Conservation (phyloP, 768 basidiomycete genomes). For the Xerocomellus amylosporus region DNA sequence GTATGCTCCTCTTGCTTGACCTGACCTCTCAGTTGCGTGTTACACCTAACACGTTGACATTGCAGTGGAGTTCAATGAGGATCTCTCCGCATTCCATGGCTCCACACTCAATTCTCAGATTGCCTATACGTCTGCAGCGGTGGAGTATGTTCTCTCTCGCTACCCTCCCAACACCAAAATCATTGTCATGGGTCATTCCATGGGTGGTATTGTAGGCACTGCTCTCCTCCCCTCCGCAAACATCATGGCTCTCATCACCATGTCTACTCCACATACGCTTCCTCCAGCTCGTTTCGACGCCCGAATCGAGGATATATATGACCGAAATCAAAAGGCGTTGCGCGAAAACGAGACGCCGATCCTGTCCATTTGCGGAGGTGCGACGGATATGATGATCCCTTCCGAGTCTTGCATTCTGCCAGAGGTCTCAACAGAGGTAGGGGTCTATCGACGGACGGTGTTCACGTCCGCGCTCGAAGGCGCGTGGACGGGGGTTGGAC, state of each 20-base stretch:
- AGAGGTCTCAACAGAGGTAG: neutral
- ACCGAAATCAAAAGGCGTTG: constrained; percentile 41
- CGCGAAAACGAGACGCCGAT: constrained; percentile 56
- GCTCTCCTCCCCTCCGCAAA: constrained; percentile 66
- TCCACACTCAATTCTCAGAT: constrained; percentile 83
- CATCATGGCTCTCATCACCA: constrained; percentile 84
- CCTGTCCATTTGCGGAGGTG: constrained; percentile 87
- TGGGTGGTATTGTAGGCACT: constrained; percentile 92
- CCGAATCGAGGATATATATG: constrained; percentile 74
- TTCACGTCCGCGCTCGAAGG: constrained; percentile 88
- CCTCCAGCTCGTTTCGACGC: constrained; percentile 88
- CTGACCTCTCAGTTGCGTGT: neutral
- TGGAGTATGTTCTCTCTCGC: constrained; percentile 73
- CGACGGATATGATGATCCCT: constrained; percentile 86
- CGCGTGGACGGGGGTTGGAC: constrained; percentile 94
- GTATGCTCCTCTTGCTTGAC: constrained; percentile 39
- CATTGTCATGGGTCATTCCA: constrained; percentile 88
- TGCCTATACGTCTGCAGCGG: constrained; percentile 64
- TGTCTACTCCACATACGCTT: constrained; percentile 89
- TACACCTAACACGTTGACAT: neutral
- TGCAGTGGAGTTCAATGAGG: constrained; percentile 91
- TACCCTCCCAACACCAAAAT: constrained; percentile 66
- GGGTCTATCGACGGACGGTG: constrained; percentile 55
- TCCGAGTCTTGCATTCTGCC: constrained; percentile 83
- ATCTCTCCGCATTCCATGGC: constrained; percentile 93